Conservation (phyloP, 805 yeast genomes). For the Candida palmyrensis region DNA sequence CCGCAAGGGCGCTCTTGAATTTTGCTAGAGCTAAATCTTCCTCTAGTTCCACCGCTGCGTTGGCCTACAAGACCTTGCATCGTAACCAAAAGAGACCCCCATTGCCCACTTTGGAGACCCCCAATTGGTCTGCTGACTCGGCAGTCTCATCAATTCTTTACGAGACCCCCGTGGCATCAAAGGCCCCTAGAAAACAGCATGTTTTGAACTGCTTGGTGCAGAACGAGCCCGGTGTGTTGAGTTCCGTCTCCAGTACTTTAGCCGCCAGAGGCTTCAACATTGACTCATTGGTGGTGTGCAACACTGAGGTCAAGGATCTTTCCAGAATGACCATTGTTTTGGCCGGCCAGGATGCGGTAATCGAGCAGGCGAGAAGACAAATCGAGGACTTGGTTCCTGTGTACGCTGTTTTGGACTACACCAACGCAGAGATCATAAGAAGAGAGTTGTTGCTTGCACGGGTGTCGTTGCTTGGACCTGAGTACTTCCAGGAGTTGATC, state of each 20-base stretch:
- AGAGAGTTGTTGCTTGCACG: constrained; percentile 90
- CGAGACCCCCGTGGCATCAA: constrained; percentile 73
- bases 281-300: constrained; percentile 94
- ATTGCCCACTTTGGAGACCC: constrained; percentile 88
- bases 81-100: constrained; percentile 85
- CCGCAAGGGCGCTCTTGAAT: constrained; percentile 1
- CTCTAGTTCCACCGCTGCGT: constrained; percentile 81
- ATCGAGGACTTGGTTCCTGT: constrained; percentile 97
- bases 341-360: constrained; percentile 91
- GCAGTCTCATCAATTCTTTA: constrained; percentile 94
- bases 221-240: constrained; percentile 97
- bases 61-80: constrained; percentile 90
- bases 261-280: constrained; percentile 99
- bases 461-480: constrained; percentile 94
- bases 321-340: constrained; percentile 96
- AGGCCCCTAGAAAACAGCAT: constrained; percentile 70
- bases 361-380: constrained; percentile 97
- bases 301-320: constrained; percentile 91
- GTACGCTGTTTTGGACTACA: constrained; percentile 93
- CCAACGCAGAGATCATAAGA: constrained; percentile 82
- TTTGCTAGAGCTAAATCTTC: constrained; percentile 14
- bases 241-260: constrained; percentile 87
- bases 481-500: constrained; percentile 90
- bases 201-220: constrained; percentile 95
- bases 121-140: constrained; percentile 92